Evolutionary conservation across 768 basidiomycete genomes (phyloP).

Genomic region (Leccinum truebloodii): DNA sequence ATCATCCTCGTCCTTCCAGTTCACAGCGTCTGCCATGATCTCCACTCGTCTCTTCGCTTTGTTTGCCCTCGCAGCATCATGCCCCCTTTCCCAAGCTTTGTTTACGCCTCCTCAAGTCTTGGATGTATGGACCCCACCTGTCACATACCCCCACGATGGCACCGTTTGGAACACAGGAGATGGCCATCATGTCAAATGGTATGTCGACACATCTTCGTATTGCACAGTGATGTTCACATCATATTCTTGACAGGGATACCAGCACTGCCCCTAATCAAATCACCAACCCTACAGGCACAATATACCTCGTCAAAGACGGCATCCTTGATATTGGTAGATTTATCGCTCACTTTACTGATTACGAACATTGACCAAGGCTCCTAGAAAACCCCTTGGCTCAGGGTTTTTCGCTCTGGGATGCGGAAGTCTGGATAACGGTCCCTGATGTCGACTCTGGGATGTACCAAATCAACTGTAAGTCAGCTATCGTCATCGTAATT

Average conservation of each 20-base stretch:
- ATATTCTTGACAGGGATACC: conserved; percentile 31
- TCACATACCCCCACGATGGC: conserved; percentile 23
- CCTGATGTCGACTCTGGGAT: conserved; percentile 31
- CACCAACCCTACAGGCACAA: conserved; percentile 32
- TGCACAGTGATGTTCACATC: not conserved
- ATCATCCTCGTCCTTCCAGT: not conserved
- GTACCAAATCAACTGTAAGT: conserved; percentile 37
- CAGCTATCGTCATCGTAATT: not conserved
- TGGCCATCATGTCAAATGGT: conserved; percentile 30
- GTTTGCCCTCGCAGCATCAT: conserved; percentile 11
- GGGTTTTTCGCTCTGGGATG: conserved; percentile 32
- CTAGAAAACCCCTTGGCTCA: conserved; percentile 27
- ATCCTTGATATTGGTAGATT: conserved; percentile 28
- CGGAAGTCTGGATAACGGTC: conserved; percentile 27
- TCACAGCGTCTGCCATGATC: conserved; percentile 5
- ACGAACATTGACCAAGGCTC: conserved; percentile 7
- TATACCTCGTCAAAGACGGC: conserved; percentile 30
- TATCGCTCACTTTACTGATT: not conserved
- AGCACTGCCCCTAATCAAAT: conserved; percentile 28
- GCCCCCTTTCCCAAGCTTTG: conserved; percentile 9
- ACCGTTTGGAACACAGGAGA: conserved; percentile 27
- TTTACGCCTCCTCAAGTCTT: not conserved
- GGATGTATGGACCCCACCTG: conserved; percentile 31
- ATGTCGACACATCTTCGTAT: conserved; percentile 6
- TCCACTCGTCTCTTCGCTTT: conserved; percentile 3